Evolutionary conservation across 495 filamentous ascomycete genomes (phyloP).

Genomic region (Xylaria telfairii): DNA sequence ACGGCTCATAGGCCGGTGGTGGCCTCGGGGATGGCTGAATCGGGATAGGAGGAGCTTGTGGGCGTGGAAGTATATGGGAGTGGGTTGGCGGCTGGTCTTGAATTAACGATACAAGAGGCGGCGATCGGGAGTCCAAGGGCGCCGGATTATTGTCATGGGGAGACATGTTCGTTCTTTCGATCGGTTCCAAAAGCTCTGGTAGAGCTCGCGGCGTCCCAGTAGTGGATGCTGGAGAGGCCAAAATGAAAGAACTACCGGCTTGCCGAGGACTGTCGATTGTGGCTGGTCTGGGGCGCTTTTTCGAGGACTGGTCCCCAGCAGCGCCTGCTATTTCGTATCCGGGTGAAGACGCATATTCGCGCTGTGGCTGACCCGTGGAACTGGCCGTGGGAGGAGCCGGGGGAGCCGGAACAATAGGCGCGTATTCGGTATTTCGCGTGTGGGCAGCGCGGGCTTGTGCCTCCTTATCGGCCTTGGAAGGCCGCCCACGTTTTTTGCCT

Average conservation of each 20-base stretch:
- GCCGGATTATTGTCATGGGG: conserved; percentile 34
- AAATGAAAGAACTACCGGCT: conserved; percentile 30
- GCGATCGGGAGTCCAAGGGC: conserved; percentile 36
- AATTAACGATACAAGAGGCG: conserved; percentile 32
- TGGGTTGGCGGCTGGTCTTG: conserved; percentile 34
- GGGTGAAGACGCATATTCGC: conserved; percentile 39
- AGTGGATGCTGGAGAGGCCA: conserved; percentile 36
- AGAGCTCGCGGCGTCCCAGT: conserved; percentile 40
- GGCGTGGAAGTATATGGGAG: conserved; percentile 37
- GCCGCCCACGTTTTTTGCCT: conserved; percentile 42
- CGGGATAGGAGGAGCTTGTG: conserved; percentile 31
- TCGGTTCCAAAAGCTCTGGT: conserved; percentile 38
- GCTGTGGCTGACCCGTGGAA: conserved; percentile 30
- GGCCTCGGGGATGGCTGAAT: conserved; percentile 36
- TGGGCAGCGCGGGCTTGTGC: conserved; percentile 38
- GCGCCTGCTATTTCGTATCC: conserved; percentile 41
- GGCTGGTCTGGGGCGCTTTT: conserved; percentile 34
- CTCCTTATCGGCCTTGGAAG: conserved; percentile 46
- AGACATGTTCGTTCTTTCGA: conserved; percentile 38
- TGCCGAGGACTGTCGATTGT: conserved; percentile 38
- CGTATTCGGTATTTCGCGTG: conserved; percentile 43
- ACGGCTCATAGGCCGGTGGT: conserved; percentile 33
- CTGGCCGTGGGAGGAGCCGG: conserved; percentile 40
- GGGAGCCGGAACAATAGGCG: conserved; percentile 47
- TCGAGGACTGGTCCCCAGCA: conserved; percentile 32